Conservation (phyloP, 1,284 basidiomycete species). For the Golubevia pallescens region DNA sequence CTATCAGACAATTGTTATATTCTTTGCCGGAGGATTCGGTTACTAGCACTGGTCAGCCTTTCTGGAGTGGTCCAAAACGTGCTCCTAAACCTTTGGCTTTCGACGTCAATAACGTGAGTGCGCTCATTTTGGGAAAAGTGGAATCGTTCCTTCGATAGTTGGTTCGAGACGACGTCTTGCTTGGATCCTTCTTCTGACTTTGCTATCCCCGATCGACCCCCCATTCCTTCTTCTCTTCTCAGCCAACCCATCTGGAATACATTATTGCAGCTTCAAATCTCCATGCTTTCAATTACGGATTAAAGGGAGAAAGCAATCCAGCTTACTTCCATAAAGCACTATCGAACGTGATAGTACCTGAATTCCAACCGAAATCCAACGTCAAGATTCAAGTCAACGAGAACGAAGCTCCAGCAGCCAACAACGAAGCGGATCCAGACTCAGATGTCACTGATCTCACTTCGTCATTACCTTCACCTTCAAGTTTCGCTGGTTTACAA, state of each 20-base stretch:
- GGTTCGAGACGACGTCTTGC: background rate
- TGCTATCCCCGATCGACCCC: background rate
- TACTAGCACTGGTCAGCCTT: conserved; percentile 88
- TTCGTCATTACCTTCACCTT: conserved; percentile 47
- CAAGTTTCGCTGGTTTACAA: conserved; percentile 88
- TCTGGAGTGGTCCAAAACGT: conserved; percentile 94
- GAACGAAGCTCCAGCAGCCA: conserved; percentile 74
- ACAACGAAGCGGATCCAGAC: conserved; percentile 18
- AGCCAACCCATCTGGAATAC: conserved; percentile 87
- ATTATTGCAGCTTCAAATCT: conserved; percentile 93
- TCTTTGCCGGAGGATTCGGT: conserved; percentile 91
- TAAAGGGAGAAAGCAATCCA: conserved; percentile 85
- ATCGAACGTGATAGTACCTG: conserved; percentile 84
- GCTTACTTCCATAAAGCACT: conserved; percentile 82
- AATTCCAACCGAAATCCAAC: conserved; percentile 88
- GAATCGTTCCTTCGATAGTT: background rate
- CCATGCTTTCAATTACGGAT: conserved; percentile 96
- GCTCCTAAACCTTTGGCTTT: conserved; percentile 93
- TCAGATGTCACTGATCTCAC: conserved; percentile 48
- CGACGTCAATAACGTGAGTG: conserved; percentile 80
- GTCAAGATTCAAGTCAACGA: conserved; percentile 95
- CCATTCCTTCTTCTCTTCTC: conserved; percentile 10
- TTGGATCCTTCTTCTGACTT: background rate
- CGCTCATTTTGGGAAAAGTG: background rate
- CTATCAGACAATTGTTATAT: conserved; percentile 89